Base-by-base conservation (phyloP, 148 eudicot species). In the Rhododendron molle region DNA sequence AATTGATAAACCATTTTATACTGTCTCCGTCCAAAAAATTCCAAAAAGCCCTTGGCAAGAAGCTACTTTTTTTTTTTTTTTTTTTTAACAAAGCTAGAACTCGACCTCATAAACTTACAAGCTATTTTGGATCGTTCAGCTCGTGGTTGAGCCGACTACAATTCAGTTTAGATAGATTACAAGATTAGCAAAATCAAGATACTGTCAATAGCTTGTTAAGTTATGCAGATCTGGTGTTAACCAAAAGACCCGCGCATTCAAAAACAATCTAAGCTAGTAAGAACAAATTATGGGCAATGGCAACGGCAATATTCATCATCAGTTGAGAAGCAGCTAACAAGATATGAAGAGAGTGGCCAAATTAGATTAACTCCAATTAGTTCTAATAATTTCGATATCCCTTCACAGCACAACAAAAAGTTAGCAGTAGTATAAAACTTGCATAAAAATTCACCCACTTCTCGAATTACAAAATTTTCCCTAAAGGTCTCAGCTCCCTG, bases 401-500 rank as follows among this genome's bases (percentile, higher is more conserved):
- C 38, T 32, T 23, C 43, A 72, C 20, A 73, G 15, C 40, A 0
- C 14, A 6, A 32, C 10, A 73, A 34, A 36, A 74, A 2, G 76
- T 3, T 30, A 10, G 76, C 7, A 0, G 76, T 13, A 21, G 44
- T 0, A 1, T 11, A 65, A 65, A 1, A 26, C 71, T 65, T 65
- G n/a, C 76, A 2, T 13, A 76, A 40, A 76, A 40, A 21, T 7
- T 20, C 49, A 21, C 20, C 14, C 14, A 21, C 23, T 40, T n/a
- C 15, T 26, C 1, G 2, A 47, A 79, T 87, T 85, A 94, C 93
- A 94, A 90, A 82, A 94, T 77, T 85, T 88, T 94, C 12, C 89
- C 92, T 40, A 92, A 80, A 82, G 96, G 98, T 85, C 98, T 91
- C 76, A 93, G 87, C 83, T 94, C 94, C 89, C 74, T 91, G 80